Evolutionary conservation across 495 filamentous ascomycete species (phyloP), one percentile per base, ranked within the genome.

Genomic region (Pseudoneurospora amorphoporcata): DNA sequence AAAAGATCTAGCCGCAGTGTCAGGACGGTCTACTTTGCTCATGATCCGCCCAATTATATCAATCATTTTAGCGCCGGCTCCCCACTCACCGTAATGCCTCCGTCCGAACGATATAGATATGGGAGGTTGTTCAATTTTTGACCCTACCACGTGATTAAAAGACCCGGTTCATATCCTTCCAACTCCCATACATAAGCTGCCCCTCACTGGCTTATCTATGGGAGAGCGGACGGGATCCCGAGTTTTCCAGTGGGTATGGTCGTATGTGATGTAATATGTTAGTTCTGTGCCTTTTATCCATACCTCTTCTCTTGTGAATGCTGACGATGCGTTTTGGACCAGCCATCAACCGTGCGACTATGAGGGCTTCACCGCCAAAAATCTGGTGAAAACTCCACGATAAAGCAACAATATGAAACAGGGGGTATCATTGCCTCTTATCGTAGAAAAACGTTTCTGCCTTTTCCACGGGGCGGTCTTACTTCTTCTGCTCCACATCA

Each of bases 171-270:
- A n/a, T n/a, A n/a, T n/a, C n/a, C n/a, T n/a, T n/a, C n/a, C n/a
- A n/a, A n/a, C n/a, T n/a, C n/a, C n/a, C n/a, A n/a, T n/a, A n/a
- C n/a, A n/a, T n/a, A n/a, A n/a, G n/a, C 79, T 70, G 68, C 73
- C 73, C 41, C 45, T 75, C 68, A 74, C 71, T 73, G 69, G 78
- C 77, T 83, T 82, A 77, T 79, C 79, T 81, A 84, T 77, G 83
- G 82, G 77, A 83, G 84, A 85, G 81, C 84, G 81, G 82, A 85
- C 84, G 82, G 84, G 83, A 83, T 83, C 79, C 82, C 83, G 81
- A 80, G 75, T 81, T 79, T 72, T 84, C 83, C 73, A 76, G 45
- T 77, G 76, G 77, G 70, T 84, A 79, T 84, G 83, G 83, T 83
- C 82, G 83, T 83, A 85, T 81, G 79, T 81, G 69, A 37, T 35